Evolutionary conservation across 257 asterid genomes (phyloP), one percentile per base, ranked within the genome.

Genomic region (Jacaranda copaia): DNA sequence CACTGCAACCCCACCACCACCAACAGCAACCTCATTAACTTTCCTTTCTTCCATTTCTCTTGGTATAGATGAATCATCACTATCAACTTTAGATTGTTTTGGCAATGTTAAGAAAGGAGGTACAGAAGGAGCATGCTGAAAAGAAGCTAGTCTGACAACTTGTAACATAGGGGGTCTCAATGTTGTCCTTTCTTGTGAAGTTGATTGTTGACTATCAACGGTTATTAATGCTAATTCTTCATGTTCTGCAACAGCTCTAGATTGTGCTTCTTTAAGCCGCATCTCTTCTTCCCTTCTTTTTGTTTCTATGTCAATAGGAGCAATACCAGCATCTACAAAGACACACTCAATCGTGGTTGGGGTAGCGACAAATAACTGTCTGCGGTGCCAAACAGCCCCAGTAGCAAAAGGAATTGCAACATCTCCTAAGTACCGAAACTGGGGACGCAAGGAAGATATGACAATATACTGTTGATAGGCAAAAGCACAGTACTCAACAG

Each of bases 341-440:
- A 93, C 99, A 77, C 99, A 95, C 88, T 95, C 99, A 35, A 93
- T 84, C 48, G 99, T 93, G 86, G 98, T 96, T 69, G 98, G 97
- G 48, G 99, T 96, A 75, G 97, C 92, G 60, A 96, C 98, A 76
- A 96, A 96, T 60, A 96, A 86, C 77, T 96, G 99, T 82, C 99
- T 91, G 46, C 97, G 89, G 75, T 96, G 99, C 99, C 99, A 96
- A 79, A 93, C 97, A 73, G 87, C 99, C 70, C 99, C 99, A 57
- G 99, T 96, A 75, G 99, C 98, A 86, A 72, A 75, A 80, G 98
- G 93, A 78, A 96, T 96, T 62, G 97, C 98, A 78, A 96, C 99
- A 82, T 96, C 99, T 55, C 98, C 99, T 85, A 96, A 76, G 88
- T 89, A 93, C 5, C 98, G 87, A 77, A 91, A 96, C 89, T 96